Evolutionary conservation across 306 rosid genomes (phyloP), one percentile per base, ranked within the genome.

Genomic region (Vigna trinervia): DNA sequence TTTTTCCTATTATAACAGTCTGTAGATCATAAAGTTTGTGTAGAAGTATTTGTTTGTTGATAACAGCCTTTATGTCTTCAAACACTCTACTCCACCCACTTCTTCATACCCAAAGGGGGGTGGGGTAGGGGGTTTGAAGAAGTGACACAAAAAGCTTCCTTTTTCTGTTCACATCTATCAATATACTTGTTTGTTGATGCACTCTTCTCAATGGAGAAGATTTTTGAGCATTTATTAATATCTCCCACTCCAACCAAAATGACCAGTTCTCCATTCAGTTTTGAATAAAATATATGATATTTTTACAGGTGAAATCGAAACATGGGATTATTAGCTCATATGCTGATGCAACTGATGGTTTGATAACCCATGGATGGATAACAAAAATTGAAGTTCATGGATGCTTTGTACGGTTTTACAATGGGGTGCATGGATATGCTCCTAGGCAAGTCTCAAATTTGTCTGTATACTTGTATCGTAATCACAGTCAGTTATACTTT

Each of bases 351-450:
- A 74, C 87, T 60, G 96, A 84, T 51, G 97, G 97, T 76, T 84
- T 92, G 79, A 82, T 95, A 80, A 88, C 94, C 52, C 99, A 95
- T 86, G 99, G 99, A 71, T 95, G 99, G 99, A 88, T 95, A 82
- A 81, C 97, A 75, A 95, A 88, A 89, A 92, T 95, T 38, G 99
- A 90, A 84, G 85, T 68, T 54, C 92, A 88, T 86, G 97, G 99
- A 57, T 95, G 97, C 88, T 87, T 86, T 88, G 90, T 92, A 73
- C 95, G 90, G 36, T 95, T 95, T 80, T 95, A 90, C 82, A 95
- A 89, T 85, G 99, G 97, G 58, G 97, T 92, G 69, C 97, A 89
- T 83, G 99, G 99, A 77, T 95, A 89, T 84, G 90, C 91, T 80
- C 89, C 97, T 68, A 90, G 97, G 98, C 79, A 76, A 88, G 96